Conservation (phyloP, 352 stramenopile genomes). For the Albugo candida region DNA sequence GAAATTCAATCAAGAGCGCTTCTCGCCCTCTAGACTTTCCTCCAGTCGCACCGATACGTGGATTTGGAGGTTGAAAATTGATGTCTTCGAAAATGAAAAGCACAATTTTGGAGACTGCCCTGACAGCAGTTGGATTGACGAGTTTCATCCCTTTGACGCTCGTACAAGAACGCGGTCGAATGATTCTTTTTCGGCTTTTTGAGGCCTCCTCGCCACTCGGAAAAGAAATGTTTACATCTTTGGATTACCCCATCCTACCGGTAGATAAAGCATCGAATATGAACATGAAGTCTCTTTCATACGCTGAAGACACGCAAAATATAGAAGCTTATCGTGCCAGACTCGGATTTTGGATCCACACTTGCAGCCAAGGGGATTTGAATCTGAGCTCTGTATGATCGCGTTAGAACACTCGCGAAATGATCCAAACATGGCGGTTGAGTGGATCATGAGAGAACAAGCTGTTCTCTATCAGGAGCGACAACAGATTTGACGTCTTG, state of each 20-base stretch:
- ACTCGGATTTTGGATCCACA: constrained; percentile 56
- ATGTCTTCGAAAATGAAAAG: constrained; percentile 14
- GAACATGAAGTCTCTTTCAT: constrained; percentile 16
- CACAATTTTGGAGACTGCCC: constrained; percentile 32
- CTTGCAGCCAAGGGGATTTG: constrained; percentile 74
- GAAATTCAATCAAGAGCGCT: constrained; percentile 72
- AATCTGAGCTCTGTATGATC: constrained; percentile 74
- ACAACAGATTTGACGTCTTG: constrained; percentile 31
- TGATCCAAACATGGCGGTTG: constrained; percentile 64
- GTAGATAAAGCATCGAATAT: not conserved
- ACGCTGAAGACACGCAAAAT: constrained; percentile 44
- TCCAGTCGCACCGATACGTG: constrained; percentile 31
- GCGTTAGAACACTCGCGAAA: constrained; percentile 62
- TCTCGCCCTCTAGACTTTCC: constrained; percentile 51
- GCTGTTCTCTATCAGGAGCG: constrained; percentile 53
- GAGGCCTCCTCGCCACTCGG: constrained; percentile 65
- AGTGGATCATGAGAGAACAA: constrained; percentile 72
- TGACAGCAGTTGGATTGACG: constrained; percentile 36
- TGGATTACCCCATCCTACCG: constrained; percentile 24
- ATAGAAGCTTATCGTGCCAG: constrained; percentile 47
- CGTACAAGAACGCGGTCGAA: constrained; percentile 60
- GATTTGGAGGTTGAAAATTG: not conserved
- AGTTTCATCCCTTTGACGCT: constrained; percentile 56
- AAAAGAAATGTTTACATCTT: constrained; percentile 47
- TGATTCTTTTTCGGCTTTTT: constrained; percentile 70